These are phyloP conservation scores for Eurotiales sp. DNA, from an alignment of 2,329 filamentous ascomycete species.

Conservation along the genomic window DNA sequence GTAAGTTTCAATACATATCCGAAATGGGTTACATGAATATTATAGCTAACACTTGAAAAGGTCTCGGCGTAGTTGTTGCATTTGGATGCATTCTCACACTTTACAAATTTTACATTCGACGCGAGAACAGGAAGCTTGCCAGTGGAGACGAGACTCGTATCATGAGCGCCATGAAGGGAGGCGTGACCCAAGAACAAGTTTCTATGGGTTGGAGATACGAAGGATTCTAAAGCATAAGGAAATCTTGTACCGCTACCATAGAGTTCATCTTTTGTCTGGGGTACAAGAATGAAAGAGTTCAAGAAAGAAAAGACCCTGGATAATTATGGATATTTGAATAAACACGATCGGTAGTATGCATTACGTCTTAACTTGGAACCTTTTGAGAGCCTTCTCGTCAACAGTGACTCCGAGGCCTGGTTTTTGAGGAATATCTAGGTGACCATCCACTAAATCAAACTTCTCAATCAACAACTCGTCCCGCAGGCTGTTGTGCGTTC, in stretches of 20 bases:
- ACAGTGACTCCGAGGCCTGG: background rate
- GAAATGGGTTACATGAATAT: too few relatives aligned
- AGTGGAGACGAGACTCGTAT: slow-evolving; percentile 33
- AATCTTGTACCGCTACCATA: too few relatives aligned
- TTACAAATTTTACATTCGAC: slow-evolving; percentile 35
- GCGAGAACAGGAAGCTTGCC: slow-evolving; percentile 39
- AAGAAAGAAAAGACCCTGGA: too few relatives aligned
- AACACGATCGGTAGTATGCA: too few relatives aligned
- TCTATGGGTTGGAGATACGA: slow-evolving; percentile 42
- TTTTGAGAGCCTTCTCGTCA: background rate
- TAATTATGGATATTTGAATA: too few relatives aligned
- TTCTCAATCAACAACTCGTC: background rate
- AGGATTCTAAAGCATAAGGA: slow-evolving; percentile 42
- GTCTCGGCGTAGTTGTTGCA: slow-evolving; percentile 19
- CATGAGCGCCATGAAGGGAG: slow-evolving; percentile 38
- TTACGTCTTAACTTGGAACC: background rate
- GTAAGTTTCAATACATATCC: background rate
- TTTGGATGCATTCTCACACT: slow-evolving; percentile 34
- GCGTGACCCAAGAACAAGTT: slow-evolving; percentile 44
- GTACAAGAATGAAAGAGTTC: too few relatives aligned
- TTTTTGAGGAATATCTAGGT: background rate
- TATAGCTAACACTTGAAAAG: background rate
- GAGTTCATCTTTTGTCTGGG: background rate
- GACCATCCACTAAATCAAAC: background rate
- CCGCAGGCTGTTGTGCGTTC: background rate